Evolutionary conservation across 441 rosid species (phyloP).

Genomic region (Gossypium trilobum): DNA sequence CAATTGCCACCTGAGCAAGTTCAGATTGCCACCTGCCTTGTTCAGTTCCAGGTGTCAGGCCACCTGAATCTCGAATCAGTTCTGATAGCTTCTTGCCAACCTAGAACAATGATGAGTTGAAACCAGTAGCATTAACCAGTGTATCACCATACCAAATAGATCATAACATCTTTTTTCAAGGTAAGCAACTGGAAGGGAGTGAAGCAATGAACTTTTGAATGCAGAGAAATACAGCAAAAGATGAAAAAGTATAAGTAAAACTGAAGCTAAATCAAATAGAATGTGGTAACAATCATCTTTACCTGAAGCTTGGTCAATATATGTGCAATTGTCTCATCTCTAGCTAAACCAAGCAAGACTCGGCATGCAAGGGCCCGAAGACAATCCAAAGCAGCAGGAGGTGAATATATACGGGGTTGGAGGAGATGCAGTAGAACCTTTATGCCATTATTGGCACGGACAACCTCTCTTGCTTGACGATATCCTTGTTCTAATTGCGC

Average conservation of each 20-base stretch:
- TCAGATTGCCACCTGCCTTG: constrained; percentile 96
- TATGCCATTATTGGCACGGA: constrained; percentile 93
- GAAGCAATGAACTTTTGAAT: background rate
- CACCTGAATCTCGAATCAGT: constrained; percentile 85
- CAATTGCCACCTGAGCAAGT: constrained; percentile 91
- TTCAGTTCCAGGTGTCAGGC: constrained; percentile 71
- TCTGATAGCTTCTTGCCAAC: constrained; percentile 95
- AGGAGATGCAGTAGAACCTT: constrained; percentile 93
- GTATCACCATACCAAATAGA: background rate
- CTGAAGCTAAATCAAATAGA: constrained; percentile 1
- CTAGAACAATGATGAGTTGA: constrained; percentile 32
- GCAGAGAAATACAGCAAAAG: background rate
- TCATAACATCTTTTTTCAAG: background rate
- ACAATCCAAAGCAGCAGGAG: constrained; percentile 88
- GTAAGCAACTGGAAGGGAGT: background rate
- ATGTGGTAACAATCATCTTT: constrained; percentile 3
- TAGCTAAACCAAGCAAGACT: constrained; percentile 92
- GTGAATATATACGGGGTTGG: constrained; percentile 78
- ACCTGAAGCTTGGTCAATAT: constrained; percentile 98
- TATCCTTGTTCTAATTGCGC: constrained; percentile 96
- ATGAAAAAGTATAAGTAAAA: background rate
- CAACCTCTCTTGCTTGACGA: constrained; percentile 92
- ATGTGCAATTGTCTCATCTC: constrained; percentile 93
- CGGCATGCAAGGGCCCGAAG: constrained; percentile 95
- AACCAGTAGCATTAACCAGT: background rate